Evolutionary conservation across 1,284 basidiomycete species (phyloP), one percentile per base, ranked within the genome.

Genomic region (Microbotryum intermedium): DNA sequence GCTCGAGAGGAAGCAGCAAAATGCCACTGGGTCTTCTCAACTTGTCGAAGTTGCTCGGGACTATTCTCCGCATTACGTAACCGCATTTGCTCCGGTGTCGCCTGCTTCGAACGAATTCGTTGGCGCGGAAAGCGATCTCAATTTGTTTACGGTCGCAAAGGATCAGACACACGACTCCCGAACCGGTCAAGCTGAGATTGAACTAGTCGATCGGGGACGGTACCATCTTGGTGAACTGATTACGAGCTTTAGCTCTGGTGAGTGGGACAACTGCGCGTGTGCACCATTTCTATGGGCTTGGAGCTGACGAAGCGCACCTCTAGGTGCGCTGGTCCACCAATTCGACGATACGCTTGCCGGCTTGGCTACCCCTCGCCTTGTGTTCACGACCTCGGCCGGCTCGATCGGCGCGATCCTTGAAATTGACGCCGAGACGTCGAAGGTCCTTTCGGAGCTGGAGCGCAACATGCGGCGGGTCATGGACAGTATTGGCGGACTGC

Each of bases 381-480:
- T 93, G 16, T 90, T 87, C 73, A 85, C 88, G 71, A 89, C 90
- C 0, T 79, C 84, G 0, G 83, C 84, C 5, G 92, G 92, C 4
- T 81, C 86, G 29, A 84, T 95, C 48, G 87, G 89, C 11, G 78
- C 87, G n/a, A 76, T 94, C 39, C 76, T 84, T 3, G 83, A 90
- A 59, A 76, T 90, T 25, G 77, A 79, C 23, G 76, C 80, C 28
- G 74, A 79, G 11, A 25, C 76, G 83, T 79, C 84, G 0, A 74
- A 84, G n/a, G 79, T 84, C 43, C 76, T 94, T 70, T 84, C 84
- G 1, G 82, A 81, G 39, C 75, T 95, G 46, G 85, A 93, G 73
- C 80, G 87, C 65, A 93, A 93, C 70, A 76, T 95, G 76, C 81
- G 81, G 8, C 77, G 77, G 43, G 76, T 79, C 34, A 72, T 83